Percentiles rank a stretch among this genome's conserved stretches.
Conservation (phyloP, 2,329 filamentous ascomycete species). For the Aspergillus bombycis region DNA sequence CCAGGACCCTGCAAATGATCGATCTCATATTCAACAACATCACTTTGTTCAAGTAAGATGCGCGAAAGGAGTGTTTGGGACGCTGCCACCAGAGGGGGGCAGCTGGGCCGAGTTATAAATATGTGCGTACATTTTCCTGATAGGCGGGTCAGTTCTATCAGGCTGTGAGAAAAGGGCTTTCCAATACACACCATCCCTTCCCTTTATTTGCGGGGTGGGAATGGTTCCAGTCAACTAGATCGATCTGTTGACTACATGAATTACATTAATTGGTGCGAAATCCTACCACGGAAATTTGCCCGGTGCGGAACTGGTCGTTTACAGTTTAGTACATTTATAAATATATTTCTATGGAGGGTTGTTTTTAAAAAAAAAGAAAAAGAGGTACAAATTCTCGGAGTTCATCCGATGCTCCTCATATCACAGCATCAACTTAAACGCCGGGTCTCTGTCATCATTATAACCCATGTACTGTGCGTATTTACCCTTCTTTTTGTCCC, state of each 20-base stretch:
- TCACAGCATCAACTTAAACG: slow-evolving; percentile 64
- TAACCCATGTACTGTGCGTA: slow-evolving; percentile 60
- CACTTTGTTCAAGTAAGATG: too few relatives aligned
- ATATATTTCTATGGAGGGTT: too few relatives aligned
- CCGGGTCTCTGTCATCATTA: slow-evolving; percentile 66
- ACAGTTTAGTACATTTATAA: too few relatives aligned
- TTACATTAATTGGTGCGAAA: neutral
- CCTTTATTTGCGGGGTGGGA: too few relatives aligned
- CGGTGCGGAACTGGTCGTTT: neutral
- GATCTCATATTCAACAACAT: neutral
- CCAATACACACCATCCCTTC: too few relatives aligned
- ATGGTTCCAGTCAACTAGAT: too few relatives aligned
- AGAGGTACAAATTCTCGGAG: neutral
- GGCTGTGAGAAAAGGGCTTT: too few relatives aligned
- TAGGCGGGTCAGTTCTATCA: too few relatives aligned
- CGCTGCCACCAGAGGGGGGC: neutral
- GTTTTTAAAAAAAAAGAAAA: too few relatives aligned
- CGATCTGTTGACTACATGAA: neutral
- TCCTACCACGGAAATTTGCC: neutral
- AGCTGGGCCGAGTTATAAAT: neutral
- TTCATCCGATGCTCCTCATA: neutral
- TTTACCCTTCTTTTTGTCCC: slow-evolving; percentile 63
- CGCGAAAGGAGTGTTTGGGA: neutral
- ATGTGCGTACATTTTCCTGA: too few relatives aligned
- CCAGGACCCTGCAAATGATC: neutral